Percentiles rank a stretch among this genome's conserved stretches.
These are phyloP conservation scores for Bipolaris bicolor DNA, from an alignment of 2,329 filamentous ascomycete genomes.

Conservation along the genomic window DNA sequence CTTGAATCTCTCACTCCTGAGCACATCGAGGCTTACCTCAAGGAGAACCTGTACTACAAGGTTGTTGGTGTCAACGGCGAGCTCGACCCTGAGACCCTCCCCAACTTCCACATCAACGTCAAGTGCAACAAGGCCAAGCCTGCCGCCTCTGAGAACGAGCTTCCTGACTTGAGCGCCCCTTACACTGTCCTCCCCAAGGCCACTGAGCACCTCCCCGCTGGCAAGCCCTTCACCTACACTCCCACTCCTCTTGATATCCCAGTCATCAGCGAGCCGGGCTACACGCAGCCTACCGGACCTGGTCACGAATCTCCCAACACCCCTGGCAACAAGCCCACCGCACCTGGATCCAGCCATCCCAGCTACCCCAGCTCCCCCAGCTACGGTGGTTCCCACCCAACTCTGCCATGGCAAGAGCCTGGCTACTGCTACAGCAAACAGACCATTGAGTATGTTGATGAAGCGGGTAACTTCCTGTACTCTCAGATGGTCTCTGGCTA, in stretches of 20 bases:
- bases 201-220: slow-evolving; percentile 38
- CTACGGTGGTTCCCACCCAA: slow-evolving; percentile 24
- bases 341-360: not conserved
- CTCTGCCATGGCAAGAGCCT: slow-evolving; percentile 33
- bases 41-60: slow-evolving; percentile 44
- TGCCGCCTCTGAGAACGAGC: slow-evolving; percentile 29
- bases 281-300: slow-evolving; percentile 14
- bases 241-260: slow-evolving; percentile 29
- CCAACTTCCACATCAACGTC: slow-evolving; percentile 44
- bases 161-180: slow-evolving; percentile 38
- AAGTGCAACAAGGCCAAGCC: slow-evolving; percentile 40
- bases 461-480: slow-evolving; percentile 41
- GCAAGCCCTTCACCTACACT: slow-evolving; percentile 38
- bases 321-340: slow-evolving; percentile 6
- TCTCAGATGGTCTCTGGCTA: slow-evolving; percentile 20
- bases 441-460: slow-evolving; percentile 45
- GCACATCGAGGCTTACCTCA: slow-evolving; percentile 44
- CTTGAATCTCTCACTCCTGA: slow-evolving; percentile 42
- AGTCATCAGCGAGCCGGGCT: slow-evolving; percentile 5
- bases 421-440: slow-evolving; percentile 42
- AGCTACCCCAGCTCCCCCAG: not conserved
- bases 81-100: slow-evolving; percentile 35
- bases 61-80: slow-evolving; percentile 42
- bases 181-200: slow-evolving; percentile 36
- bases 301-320: no score